Evolutionary conservation across 371 early-diverging fungal genomes (phyloP).

Genomic region (Actinomortierella ambigua): DNA sequence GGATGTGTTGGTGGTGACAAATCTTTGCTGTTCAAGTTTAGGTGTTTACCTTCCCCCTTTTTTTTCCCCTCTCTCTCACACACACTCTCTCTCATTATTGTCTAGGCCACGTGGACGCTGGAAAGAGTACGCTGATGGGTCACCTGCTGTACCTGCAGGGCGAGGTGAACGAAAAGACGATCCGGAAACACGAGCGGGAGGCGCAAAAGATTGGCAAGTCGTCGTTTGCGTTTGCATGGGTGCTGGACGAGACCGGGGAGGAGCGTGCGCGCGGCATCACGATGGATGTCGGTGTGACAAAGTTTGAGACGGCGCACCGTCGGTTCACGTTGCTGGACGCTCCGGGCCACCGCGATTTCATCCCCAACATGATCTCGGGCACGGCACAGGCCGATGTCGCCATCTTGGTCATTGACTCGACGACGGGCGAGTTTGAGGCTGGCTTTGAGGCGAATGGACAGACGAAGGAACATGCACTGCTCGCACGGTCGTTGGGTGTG

Average conservation of each 20-base stretch:
- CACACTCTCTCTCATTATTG: not conserved
- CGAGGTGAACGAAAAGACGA: conserved; percentile 87
- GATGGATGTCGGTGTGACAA: conserved; percentile 92
- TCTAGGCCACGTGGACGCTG: conserved; percentile 98
- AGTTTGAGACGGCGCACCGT: conserved; percentile 85
- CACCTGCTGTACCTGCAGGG: conserved; percentile 90
- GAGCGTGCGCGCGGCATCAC: conserved; percentile 95
- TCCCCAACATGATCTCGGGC: conserved; percentile 99
- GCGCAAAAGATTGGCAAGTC: conserved; percentile 91
- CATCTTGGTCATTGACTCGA: conserved; percentile 93
- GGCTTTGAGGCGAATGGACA: conserved; percentile 98
- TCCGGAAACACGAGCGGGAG: conserved; percentile 94
- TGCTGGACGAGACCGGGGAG: conserved; percentile 92
- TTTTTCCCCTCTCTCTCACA: not conserved
- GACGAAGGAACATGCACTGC: conserved; percentile 94
- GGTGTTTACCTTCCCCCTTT: too few relatives aligned
- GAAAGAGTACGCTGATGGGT: conserved; percentile 98
- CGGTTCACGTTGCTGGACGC: conserved; percentile 92
- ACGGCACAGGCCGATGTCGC: conserved; percentile 98
- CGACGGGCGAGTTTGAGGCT: conserved; percentile 94
- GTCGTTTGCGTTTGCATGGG: conserved; percentile 96
- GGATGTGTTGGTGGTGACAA: not conserved
- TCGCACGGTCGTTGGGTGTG: conserved; percentile 90
- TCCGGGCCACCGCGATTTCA: conserved; percentile 99
- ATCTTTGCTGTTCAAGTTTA: too few relatives aligned